A percentile compares a stretch with the other conserved stretches of the same genome.
Conservation (phyloP, 306 rosid genomes). For the Sechiopsis laciniata region DNA sequence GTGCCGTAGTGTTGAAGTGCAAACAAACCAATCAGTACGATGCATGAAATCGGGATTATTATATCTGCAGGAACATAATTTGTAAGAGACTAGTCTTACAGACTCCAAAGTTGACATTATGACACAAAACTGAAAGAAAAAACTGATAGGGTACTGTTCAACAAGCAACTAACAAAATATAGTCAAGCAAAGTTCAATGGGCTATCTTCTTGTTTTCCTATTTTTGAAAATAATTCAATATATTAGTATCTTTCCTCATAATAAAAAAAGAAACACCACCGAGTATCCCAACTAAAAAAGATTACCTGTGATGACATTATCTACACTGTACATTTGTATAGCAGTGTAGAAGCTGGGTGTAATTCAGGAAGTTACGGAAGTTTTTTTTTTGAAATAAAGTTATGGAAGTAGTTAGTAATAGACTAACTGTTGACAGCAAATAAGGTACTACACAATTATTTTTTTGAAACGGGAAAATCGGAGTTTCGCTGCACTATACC, state of each 20-base stretch:
- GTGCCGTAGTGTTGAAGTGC: constrained; percentile 97
- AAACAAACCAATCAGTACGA: constrained; percentile 70
- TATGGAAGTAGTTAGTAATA: constrained; percentile 1
- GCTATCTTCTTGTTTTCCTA: neutral
- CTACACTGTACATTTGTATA: neutral
- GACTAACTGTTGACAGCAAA: neutral
- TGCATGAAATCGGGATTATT: constrained; percentile 75
- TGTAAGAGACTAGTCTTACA: constrained; percentile 6
- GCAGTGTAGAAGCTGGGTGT: neutral
- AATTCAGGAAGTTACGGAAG: neutral
- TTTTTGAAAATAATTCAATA: too few species aligned
- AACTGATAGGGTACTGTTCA: neutral
- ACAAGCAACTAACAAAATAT: neutral
- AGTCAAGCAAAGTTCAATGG: neutral
- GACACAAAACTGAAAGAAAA: constrained; percentile 23
- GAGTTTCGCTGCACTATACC: too few species aligned
- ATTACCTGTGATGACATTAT: neutral
- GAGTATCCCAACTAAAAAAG: neutral
- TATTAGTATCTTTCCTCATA: neutral
- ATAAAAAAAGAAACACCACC: neutral
- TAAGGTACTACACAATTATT: too few species aligned
- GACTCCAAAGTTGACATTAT: neutral
- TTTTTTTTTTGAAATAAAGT: too few species aligned
- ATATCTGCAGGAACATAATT: constrained; percentile 51
- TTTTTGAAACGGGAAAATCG: too few species aligned